Percentiles rank a stretch among this genome's conserved stretches.
phyloP scores from a whole-genome alignment of 2,329 filamentous ascomycete genomes.

The Beauveria australis region DNA sequence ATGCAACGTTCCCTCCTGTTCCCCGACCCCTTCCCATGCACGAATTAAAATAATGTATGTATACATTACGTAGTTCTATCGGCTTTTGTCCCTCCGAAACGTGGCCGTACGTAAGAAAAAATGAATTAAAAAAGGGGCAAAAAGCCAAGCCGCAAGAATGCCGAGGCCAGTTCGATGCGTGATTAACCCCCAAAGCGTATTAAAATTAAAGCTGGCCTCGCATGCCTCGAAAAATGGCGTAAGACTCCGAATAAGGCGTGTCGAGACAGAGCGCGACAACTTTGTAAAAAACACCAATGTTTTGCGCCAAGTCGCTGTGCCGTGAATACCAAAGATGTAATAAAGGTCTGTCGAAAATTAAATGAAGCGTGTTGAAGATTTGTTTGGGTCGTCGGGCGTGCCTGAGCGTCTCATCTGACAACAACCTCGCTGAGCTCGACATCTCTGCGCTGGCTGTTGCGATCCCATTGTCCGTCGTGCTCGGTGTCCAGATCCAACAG shows the following conservation, averaged over 20 bases:
- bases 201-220: slow-evolving; percentile 10
- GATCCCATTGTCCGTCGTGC: slow-evolving; percentile 32
- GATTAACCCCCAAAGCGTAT: slow-evolving; percentile 2
- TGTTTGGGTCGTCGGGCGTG: slow-evolving; percentile 16
- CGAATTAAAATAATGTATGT: slow-evolving; percentile 28
- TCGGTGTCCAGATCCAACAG: slow-evolving; percentile 28
- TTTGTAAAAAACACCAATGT: slow-evolving; percentile 15
- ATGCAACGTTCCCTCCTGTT: slow-evolving; percentile 22
- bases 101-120: slow-evolving; percentile 19
- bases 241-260: not conserved
- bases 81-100: slow-evolving; percentile 22
- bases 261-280: not conserved
- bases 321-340: slow-evolving; percentile 33
- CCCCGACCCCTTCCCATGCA: slow-evolving; percentile 22
- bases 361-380: slow-evolving; percentile 18
- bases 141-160: slow-evolving; percentile 1
- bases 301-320: slow-evolving; percentile 33
- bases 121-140: not conserved
- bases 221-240: not conserved
- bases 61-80: slow-evolving; percentile 34
- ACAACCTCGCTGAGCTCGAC: slow-evolving; percentile 39
- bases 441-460: slow-evolving; percentile 28
- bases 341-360: slow-evolving; percentile 25
- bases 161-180: slow-evolving; percentile 1
- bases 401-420: slow-evolving; percentile 17